Percentiles rank a stretch among this genome's conserved stretches.
Evolutionary conservation across 257 asterid species (phyloP).

Genomic region (Solanum medicagineum): DNA sequence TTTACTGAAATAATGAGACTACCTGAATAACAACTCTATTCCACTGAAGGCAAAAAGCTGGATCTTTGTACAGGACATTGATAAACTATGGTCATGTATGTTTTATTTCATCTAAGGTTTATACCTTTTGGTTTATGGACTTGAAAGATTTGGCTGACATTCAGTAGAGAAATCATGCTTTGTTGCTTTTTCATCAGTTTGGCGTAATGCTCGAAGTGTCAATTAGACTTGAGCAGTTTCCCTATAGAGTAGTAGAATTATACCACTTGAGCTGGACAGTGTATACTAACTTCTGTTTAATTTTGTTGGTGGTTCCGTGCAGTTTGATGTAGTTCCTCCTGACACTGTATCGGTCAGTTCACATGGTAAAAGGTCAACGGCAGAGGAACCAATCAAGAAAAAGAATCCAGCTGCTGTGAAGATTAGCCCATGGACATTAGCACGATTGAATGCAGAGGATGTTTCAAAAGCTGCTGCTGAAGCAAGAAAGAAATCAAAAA

Average conservation of each 20-base stretch:
- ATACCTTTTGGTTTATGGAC: not conserved
- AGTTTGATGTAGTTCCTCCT: conserved; percentile 87
- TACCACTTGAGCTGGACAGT: not conserved
- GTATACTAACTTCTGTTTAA: not conserved
- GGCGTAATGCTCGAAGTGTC: not conserved
- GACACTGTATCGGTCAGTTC: conserved; percentile 81
- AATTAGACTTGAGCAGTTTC: not conserved
- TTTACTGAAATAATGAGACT: not conserved
- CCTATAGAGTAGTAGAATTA: not conserved
- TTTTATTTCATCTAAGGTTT: not conserved
- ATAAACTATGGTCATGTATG: not conserved
- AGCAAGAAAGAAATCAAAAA: conserved; percentile 82
- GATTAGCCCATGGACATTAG: conserved; percentile 95
- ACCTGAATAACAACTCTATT: not conserved
- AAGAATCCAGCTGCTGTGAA: conserved; percentile 70
- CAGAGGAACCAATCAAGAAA: conserved; percentile 62
- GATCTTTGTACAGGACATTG: not conserved
- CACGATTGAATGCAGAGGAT: conserved; percentile 80
- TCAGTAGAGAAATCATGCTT: not conserved
- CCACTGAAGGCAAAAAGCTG: not conserved
- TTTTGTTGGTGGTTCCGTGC: conserved; percentile 4
- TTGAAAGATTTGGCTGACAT: not conserved
- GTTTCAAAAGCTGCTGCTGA: conserved; percentile 95
- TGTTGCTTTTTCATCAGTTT: not conserved
- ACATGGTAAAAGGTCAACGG: conserved; percentile 44